A percentile compares a stretch with the other conserved stretches of the same genome.
These are phyloP conservation scores for Wallacemonas collosoma DNA, from an alignment of 208 protist genomes.

Conservation along the genomic window DNA sequence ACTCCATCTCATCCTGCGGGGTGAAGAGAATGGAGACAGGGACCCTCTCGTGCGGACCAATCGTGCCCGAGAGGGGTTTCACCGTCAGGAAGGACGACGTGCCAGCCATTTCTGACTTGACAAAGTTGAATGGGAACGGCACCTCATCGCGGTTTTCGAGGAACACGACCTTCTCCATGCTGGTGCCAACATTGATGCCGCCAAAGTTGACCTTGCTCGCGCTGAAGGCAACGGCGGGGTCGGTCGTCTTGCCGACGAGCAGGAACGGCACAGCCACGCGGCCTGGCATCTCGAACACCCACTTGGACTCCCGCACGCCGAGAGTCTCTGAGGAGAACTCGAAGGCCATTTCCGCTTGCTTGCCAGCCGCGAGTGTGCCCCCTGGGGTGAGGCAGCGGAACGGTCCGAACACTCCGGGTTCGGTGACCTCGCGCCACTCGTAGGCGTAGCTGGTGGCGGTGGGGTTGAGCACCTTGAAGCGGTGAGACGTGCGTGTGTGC, in stretches of 20 bases:
- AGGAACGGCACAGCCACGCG: conserved; percentile 91
- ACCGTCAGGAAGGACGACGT: conserved; percentile 68
- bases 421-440: conserved; percentile 85
- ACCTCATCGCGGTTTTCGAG: conserved; percentile 95
- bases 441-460: conserved; percentile 92
- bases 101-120: conserved; percentile 51
- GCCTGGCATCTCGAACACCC: conserved; percentile 91
- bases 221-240: conserved; percentile 94
- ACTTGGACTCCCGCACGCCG: conserved; percentile 85
- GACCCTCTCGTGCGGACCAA: conserved; percentile 74
- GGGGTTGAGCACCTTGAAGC: conserved; percentile 97
- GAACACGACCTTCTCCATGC: conserved; percentile 70
- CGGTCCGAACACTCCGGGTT: conserved; percentile 40
- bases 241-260: conserved; percentile 91
- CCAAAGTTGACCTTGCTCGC: conserved; percentile 92
- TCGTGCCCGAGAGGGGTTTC: conserved; percentile 75
- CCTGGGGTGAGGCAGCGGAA: conserved; percentile 91
- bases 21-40: conserved; percentile 84
- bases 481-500: conserved; percentile 81
- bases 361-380: conserved; percentile 84
- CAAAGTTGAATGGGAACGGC: conserved; percentile 93
- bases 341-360: conserved; percentile 95
- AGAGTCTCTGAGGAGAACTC: conserved; percentile 93
- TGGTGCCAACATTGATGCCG: conserved; percentile 82
- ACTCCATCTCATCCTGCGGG: conserved; percentile 90